phyloP scores from a whole-genome alignment of 2,329 filamentous ascomycete genomes.

The Diaporthe citri region DNA sequence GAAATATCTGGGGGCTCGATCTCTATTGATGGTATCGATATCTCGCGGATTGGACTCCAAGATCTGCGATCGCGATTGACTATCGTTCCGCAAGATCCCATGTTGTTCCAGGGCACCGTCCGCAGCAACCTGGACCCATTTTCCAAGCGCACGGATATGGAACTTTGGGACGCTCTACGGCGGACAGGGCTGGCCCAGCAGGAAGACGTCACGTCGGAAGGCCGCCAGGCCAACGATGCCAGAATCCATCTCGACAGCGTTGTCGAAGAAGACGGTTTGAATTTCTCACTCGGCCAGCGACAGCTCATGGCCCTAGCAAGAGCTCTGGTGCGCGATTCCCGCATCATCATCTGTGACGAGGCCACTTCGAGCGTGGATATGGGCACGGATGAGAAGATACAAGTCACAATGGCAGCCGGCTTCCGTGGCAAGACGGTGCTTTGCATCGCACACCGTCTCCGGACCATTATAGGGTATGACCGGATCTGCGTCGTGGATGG shows the following conservation, averaged over 20 bases:
- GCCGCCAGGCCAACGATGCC: not conserved
- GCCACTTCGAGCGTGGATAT: conserved; percentile 91
- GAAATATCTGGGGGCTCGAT: conserved; percentile 58
- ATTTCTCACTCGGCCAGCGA: conserved; percentile 94
- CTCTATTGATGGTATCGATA: conserved; percentile 62
- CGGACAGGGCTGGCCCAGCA: conserved; percentile 76
- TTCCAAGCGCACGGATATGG: conserved; percentile 80
- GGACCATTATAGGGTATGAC: conserved; percentile 94
- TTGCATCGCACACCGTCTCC: conserved; percentile 91
- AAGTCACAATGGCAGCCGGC: conserved; percentile 84
- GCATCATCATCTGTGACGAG: conserved; percentile 97
- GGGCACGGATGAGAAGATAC: conserved; percentile 96
- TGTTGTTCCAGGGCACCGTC: conserved; percentile 78
- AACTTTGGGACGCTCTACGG: conserved; percentile 82
- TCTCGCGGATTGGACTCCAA: conserved; percentile 69
- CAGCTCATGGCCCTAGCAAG: conserved; percentile 95
- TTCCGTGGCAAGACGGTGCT: conserved; percentile 90
- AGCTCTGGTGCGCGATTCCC: conserved; percentile 86
- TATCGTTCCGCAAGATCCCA: conserved; percentile 77
- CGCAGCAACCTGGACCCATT: conserved; percentile 86
- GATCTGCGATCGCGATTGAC: conserved; percentile 71
- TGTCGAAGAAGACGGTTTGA: conserved; percentile 94
- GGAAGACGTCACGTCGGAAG: conserved; percentile 48
- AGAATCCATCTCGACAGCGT: conserved; percentile 85
- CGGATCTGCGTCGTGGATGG: conserved; percentile 97